Evolutionary conservation across 768 basidiomycete genomes (phyloP), one percentile per base, ranked within the genome.

Genomic region (Podaxis sp.): DNA sequence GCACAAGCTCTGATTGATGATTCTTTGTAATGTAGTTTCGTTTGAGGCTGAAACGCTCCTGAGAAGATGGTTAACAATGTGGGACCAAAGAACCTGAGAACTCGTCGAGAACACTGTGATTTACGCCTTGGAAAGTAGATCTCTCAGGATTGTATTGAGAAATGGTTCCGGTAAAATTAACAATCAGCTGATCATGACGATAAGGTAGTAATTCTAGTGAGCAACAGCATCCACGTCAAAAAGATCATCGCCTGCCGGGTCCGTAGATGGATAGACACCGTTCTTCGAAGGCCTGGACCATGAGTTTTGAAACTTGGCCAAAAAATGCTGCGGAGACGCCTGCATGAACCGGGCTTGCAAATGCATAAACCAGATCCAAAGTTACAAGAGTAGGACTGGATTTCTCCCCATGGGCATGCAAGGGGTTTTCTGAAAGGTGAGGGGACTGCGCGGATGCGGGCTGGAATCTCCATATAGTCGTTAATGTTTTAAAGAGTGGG

Each of bases 211-310:
- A 24, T 56, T 41, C 3, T 33, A 25, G 24, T 27, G 49, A 27
- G 9, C 9, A 50, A 50, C 22, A 19, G 9, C 9, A 47, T 49
- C 17, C 53, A 29, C 17, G 37, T 8, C 25, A 24, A 3, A 17
- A 3, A 8, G n/a, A n/a, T 58, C 29, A 58, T 38, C 56, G 29
- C 4, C 29, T 50, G n/a, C 78, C 74, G 19, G 71, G 71, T 4
- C 92, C 90, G 68, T 94, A 95, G 4, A 96, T 78, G 55, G 82
- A 77, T 59, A 80, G 50, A 73, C 94, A 96, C 27, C 95, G 83
- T 65, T 89, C 81, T 76, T 98, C 95, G 68, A 99, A 99, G 1
- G 96, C 95, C 57, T 88, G 78, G 24, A 98, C 88, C 94, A 97
- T 98, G 75, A 89, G 81, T 66, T 85, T 85, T 2, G 92, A 91